phyloP scores from a whole-genome alignment of 768 basidiomycete species.

The Xerocomus brunneocitrinus region DNA sequence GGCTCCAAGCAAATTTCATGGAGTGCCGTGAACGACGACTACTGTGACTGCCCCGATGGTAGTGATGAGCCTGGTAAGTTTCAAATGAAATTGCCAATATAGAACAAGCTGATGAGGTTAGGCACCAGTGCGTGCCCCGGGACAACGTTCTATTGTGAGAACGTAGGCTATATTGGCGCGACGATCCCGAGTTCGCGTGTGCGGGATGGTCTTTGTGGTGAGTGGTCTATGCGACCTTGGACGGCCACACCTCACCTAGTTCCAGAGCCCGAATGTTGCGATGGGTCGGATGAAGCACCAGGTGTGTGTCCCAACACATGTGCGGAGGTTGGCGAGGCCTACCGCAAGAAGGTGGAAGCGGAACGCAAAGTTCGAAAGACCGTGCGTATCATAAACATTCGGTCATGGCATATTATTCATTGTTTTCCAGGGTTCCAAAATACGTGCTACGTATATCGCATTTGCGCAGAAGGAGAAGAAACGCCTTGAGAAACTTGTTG shows the following conservation, averaged over 20 bases:
- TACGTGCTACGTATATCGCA: conserved; percentile 81
- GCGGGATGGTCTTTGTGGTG: conserved; percentile 91
- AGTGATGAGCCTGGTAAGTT: conserved; percentile 85
- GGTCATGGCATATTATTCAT: neutral
- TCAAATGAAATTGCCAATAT: conserved; percentile 4
- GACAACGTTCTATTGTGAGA: conserved; percentile 76
- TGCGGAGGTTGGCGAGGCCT: conserved; percentile 63
- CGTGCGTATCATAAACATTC: conserved; percentile 38
- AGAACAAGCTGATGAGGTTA: conserved; percentile 26
- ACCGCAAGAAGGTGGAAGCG: conserved; percentile 65
- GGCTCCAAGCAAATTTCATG: conserved; percentile 75
- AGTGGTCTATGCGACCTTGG: conserved; percentile 22
- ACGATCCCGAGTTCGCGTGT: conserved; percentile 78
- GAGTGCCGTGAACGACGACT: conserved; percentile 87
- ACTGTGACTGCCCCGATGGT: conserved; percentile 92
- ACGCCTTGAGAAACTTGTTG: conserved; percentile 64
- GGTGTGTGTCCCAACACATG: conserved; percentile 81
- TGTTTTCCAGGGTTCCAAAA: conserved; percentile 72
- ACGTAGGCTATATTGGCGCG: conserved; percentile 83
- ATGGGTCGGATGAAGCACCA: conserved; percentile 86
- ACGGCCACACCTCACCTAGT: conserved; percentile 10
- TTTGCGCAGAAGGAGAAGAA: conserved; percentile 89
- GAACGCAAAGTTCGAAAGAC: conserved; percentile 77
- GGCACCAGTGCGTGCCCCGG: conserved; percentile 84
- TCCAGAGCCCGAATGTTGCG: conserved; percentile 87